Conservation (phyloP, 2,329 filamentous ascomycete genomes). For the Aureobasidium sp. region DNA sequence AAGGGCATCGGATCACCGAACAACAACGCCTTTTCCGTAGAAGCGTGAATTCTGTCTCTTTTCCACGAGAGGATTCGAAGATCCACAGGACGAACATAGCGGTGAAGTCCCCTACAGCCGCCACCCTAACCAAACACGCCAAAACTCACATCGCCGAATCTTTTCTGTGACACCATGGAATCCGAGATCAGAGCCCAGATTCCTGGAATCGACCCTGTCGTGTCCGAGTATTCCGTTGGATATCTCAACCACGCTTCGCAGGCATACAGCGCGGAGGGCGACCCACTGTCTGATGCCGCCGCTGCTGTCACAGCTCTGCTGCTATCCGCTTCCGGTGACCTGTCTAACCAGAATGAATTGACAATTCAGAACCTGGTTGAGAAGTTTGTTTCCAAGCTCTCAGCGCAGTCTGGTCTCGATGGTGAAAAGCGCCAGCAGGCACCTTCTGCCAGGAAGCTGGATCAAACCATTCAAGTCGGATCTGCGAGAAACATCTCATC, state of each 20-base stretch:
- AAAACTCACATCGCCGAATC: neutral
- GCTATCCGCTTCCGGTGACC: conserved; percentile 82
- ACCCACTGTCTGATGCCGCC: conserved; percentile 79
- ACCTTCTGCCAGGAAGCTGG: conserved; percentile 71
- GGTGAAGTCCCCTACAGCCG: conserved; percentile 4
- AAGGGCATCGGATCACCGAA: neutral
- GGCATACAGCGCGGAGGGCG: conserved; percentile 64
- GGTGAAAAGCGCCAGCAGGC: conserved; percentile 61
- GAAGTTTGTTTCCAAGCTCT: conserved; percentile 80
- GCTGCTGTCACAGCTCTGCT: conserved; percentile 78
- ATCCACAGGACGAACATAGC: conserved; percentile 4
- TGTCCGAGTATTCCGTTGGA: conserved; percentile 51
- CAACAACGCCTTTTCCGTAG: neutral
- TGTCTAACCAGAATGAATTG: conserved; percentile 60
- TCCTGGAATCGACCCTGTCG: conserved; percentile 28
- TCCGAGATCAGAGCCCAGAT: conserved; percentile 28
- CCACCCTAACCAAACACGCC: conserved; percentile 9
- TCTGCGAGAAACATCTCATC: conserved; percentile 93
- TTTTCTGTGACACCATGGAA: conserved; percentile 23
- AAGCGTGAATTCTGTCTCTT: conserved; percentile 6
- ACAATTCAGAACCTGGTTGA: conserved; percentile 76
- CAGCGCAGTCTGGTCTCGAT: conserved; percentile 59
- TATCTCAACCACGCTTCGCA: conserved; percentile 91
- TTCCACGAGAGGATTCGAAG: neutral
- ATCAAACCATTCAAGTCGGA: conserved; percentile 91